Base-by-base conservation (phyloP, 129 eudicot species). In the Lonicera japonica region DNA sequence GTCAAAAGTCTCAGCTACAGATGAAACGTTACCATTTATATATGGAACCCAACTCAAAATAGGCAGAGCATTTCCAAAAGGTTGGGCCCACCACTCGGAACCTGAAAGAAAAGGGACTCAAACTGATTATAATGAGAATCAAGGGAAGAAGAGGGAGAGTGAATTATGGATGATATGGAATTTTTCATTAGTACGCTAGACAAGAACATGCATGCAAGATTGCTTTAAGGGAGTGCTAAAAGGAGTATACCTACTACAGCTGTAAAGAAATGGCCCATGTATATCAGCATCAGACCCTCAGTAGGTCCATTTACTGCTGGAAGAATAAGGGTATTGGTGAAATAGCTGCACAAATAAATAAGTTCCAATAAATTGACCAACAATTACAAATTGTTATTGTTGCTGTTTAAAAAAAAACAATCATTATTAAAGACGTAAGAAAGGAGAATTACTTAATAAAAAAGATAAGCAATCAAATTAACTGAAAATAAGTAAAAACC, bases 231-330 rank as follows among this genome's bases (percentile, higher is more conserved):
- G n/a, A n/a, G 22, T 5, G 36, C 13, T 24, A 67, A 52, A 34
- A 18, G 54, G 63, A 19, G 4, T 77, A 64, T 88, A 92, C 99
- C 99, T 56, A 85, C 96, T 54, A 88, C 22, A 56, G 88, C 83
- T 36, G 99, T 92, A 47, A 92, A 85, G 73, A 85, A 73, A 76
- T 92, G 99, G 39, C 62, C 64, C 66, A 78, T 5, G 36, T 80
- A 92, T 72, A 92, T 92, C 88, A 92, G 81, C 95, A 82, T 76
- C 58, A 92, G 92, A 57, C 99, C 99, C 60, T 92, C 99, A 8
- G 96, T 92, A 29, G 99, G 99, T 60, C 99, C 99, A 78, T 92
- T 92, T 72, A 92, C 60, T 8, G 67, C 92, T 5, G 99, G 96
- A 67, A 92, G 99, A 57, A 92, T 77, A 55, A 92, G 81, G 11